Evolutionary conservation across 192 early-diverging fungal genomes (phyloP), one percentile per base, ranked within the genome.

Genomic region (Gaertneriomyces semiglobifer): DNA sequence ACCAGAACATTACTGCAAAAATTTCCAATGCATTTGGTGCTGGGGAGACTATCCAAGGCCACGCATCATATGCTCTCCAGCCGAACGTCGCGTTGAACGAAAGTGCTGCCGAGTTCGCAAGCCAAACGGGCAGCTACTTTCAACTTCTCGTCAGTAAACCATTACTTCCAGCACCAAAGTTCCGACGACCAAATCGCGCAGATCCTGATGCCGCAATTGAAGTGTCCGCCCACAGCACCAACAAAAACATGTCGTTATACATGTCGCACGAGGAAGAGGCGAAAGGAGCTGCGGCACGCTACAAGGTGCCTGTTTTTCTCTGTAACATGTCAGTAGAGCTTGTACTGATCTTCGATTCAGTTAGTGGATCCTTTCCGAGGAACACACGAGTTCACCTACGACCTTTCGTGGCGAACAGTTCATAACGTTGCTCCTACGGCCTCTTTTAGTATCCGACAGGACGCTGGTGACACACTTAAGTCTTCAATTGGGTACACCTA

Each of bases 11-110:
- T 7, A 85, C 91, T 0, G 74, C 88, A 40, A 84, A 82, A 40
- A 53, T 98, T 25, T 82, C 88, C 58, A 98, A 98, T 64, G 81
- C 88, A 3, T 91, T 93, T 76, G 96, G 96, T 18, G 90, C 86
- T 19, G 96, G 86, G 25, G 96, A 98, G 74, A 79, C 82, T 16
- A 62, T 95, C 6, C 85, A 87, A 61, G 83, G 86, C 0, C 87
- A 82, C 63, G 88, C 88, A 44, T 79, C 88, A 16, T 88, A 92
- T 52, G 93, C 94, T 4, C 63, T 85, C 3, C 79, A 85, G 53
- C 72, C 77, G 0, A 56, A 58, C 63, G 53, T 66, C 33, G 44
- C 82, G 44, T 45, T 79, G 40, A 57, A 66, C 16, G 56, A 74
- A 57, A 56, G 58, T 16, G 58, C 39, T 9, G 57, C 69, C 9